Evolutionary conservation across 305 asterid genomes (phyloP), one percentile per base, ranked within the genome.

Genomic region (Rubia tinctorum): DNA sequence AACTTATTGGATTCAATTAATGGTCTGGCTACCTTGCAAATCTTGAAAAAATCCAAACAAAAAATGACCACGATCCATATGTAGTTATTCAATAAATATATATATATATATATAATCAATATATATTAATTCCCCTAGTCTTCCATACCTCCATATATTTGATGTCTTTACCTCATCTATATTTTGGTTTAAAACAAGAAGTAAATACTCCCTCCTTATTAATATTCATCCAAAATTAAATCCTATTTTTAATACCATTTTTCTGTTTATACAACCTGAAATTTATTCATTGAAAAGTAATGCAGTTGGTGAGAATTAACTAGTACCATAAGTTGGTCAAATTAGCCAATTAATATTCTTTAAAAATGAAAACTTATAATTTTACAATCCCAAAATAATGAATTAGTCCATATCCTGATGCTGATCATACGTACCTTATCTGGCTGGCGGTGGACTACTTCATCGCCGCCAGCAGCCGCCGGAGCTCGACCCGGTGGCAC

Each of bases 361-460:
- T 43, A 10, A 3, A 20, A n/a, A 42, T 66, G 8, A 45, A 22
- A 5, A 67, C n/a, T 55, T 43, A 43, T 27, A 30, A 3, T 13
- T 25, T 27, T 13, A 14, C 27, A 12, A 69, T 25, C 39, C 66
- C 27, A 25, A 47, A 69, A 49, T 25, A 25, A 37, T 37, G 27
- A 44, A 27, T 13, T 47, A 69, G 30, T 49, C 62, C 62, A 51
- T 30, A 51, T 37, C 49, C 59, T 27, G 18, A 53, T 18, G 60
- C 17, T 49, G 56, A 59, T 59, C 23, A 56, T 8, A 56, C 27
- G 11, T 22, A 80, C 87, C 85, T 79, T 73, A 15, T 44, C 71
- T 49, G 66, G 60, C 47, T 68, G 69, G 37, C 56, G 58, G 45
- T 3, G 68, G 65, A 65, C 34, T 22, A 42, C 8, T 34, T 18